Evolutionary conservation across 345 rosid species (phyloP).

Genomic region (Gossypium herbaceum): DNA sequence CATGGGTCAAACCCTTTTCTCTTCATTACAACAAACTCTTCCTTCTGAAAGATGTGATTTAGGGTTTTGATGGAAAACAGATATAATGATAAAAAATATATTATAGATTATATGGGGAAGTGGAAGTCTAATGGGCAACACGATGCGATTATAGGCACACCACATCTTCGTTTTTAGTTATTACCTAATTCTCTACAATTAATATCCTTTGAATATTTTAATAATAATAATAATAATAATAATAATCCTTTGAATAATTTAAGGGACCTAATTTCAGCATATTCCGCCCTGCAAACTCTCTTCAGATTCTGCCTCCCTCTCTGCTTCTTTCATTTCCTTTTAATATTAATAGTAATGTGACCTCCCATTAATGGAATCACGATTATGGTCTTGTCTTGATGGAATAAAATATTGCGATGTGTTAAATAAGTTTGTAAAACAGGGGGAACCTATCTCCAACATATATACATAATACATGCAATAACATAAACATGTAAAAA

Average conservation of each 20-base stretch:
- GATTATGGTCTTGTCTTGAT: neutral
- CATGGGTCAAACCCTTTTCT: neutral
- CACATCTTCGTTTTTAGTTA: no score
- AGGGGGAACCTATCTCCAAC: neutral
- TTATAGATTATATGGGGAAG: neutral
- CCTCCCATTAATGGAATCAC: no score
- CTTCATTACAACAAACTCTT: neutral
- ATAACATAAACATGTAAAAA: neutral
- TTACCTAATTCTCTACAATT: no score
- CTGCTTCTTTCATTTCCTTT: neutral
- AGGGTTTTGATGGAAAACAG: neutral
- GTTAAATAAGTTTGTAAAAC: neutral
- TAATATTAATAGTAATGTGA: no score
- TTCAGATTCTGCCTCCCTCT: neutral
- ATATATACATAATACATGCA: no score
- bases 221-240: no score
- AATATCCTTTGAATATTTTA: neutral
- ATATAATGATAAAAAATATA: no score
- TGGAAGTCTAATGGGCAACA: neutral
- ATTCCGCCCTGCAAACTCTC: neutral
- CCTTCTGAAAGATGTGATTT: neutral
- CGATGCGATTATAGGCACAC: neutral
- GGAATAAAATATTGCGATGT: neutral
- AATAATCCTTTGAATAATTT: no score
- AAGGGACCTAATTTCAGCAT: neutral